phyloP scores from a whole-genome alignment of 306 rosid genomes.

The Abrus precatorius region DNA sequence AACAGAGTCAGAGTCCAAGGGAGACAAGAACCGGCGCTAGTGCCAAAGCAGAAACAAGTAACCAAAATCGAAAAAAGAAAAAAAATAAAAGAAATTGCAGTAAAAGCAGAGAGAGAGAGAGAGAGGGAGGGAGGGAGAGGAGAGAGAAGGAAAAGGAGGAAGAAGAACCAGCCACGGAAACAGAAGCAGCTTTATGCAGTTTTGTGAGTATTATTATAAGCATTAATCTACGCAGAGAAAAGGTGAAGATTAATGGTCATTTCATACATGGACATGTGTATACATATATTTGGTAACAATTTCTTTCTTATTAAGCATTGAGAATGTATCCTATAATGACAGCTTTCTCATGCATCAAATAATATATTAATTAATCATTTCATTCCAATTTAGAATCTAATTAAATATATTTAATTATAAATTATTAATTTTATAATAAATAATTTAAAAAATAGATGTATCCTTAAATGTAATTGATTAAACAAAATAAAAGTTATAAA shows the following conservation, averaged over 20 bases:
- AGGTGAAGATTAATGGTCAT: conserved; percentile 47
- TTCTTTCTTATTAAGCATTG: not conserved
- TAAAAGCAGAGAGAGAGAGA: conserved; percentile 39
- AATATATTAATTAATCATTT: not conserved
- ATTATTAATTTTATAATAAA: too few relatives aligned
- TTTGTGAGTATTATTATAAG: conserved; percentile 59
- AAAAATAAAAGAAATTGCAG: conserved; percentile 26
- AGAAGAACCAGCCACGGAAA: conserved; percentile 46
- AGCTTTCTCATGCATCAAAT: conserved; percentile 54
- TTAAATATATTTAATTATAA: too few relatives aligned
- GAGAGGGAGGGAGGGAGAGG: conserved; percentile 32
- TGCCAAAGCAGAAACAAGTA: conserved; percentile 49
- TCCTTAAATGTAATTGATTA: too few relatives aligned
- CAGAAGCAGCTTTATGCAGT: conserved; percentile 53
- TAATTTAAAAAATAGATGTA: too few relatives aligned
- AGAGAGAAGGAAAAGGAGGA: conserved; percentile 38
- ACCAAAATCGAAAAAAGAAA: not conserved
- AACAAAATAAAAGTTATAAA: not conserved
- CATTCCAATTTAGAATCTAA: not conserved
- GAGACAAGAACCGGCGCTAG: conserved; percentile 55
- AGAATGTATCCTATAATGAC: conserved; percentile 56
- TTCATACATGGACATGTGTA: conserved; percentile 40
- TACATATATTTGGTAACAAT: conserved; percentile 50
- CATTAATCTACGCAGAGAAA: conserved; percentile 63
- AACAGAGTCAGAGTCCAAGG: conserved; percentile 58